Percentiles rank a stretch among this genome's conserved stretches.
Conservation (phyloP, 805 yeast genomes). For the Metschnikowia hibisci region DNA sequence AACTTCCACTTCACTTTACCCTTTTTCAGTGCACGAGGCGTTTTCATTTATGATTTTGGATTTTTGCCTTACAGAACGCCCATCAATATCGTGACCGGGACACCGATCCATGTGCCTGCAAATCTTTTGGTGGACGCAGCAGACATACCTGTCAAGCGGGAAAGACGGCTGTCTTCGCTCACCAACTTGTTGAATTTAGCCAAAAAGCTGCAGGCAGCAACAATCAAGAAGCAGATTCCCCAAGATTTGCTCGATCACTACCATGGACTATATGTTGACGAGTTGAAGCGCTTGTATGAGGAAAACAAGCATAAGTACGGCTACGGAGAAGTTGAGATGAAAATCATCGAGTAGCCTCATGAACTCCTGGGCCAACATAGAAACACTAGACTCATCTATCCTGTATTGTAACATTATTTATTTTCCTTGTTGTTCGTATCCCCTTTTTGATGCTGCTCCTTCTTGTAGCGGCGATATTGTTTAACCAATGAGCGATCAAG, state of each 20-base stretch:
- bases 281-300: constrained; percentile 58
- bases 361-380: no score
- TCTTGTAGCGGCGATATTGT: constrained; percentile 23
- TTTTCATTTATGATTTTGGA: constrained; percentile 91
- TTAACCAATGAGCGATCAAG: constrained; percentile 33
- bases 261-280: constrained; percentile 67
- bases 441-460: constrained; percentile 10
- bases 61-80: constrained; percentile 80
- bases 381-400: background rate
- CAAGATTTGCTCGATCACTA: constrained; percentile 55
- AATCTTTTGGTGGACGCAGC: constrained; percentile 31
- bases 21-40: constrained; percentile 85
- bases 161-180: constrained; percentile 21
- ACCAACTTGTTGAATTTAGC: constrained; percentile 28
- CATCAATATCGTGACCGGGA: constrained; percentile 71
- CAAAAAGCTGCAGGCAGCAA: constrained; percentile 14
- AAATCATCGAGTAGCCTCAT: constrained; percentile 40
- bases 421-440: constrained; percentile 12
- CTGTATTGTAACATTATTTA: constrained; percentile 4
- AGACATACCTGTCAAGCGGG: constrained; percentile 23
- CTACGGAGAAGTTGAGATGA: constrained; percentile 45
- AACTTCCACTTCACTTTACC: constrained; percentile 83
- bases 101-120: constrained; percentile 57
- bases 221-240: constrained; percentile 30
- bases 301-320: constrained; percentile 58